These are phyloP conservation scores for Saturnispora quitensis DNA, from an alignment of 805 yeast genomes.

Conservation along the genomic window DNA sequence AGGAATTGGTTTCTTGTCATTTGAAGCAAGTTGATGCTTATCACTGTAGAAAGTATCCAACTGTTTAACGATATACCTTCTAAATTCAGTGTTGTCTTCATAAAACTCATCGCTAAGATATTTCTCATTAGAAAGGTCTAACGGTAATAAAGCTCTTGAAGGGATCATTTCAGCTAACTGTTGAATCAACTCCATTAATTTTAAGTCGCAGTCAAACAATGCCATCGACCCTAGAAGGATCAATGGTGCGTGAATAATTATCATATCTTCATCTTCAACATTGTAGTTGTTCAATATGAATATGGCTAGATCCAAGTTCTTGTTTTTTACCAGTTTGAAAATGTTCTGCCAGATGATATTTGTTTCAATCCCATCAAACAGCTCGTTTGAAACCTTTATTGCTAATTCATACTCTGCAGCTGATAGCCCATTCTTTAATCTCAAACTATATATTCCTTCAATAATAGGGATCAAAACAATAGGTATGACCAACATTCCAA, in stretches of 20 bases:
- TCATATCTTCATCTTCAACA: constrained; percentile 82
- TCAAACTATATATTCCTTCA: constrained; percentile 30
- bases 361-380: constrained; percentile 85
- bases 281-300: constrained; percentile 60
- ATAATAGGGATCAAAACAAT: constrained; percentile 58
- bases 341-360: constrained; percentile 65
- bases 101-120: constrained; percentile 7
- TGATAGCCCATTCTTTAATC: constrained; percentile 15
- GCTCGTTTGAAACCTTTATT: constrained; percentile 49
- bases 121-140: constrained; percentile 32
- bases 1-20: constrained; percentile 28
- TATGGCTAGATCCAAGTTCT: constrained; percentile 39
- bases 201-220: constrained; percentile 24
- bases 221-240: constrained; percentile 37
- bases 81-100: constrained; percentile 11
- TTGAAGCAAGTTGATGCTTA: not conserved
- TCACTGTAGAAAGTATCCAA: constrained; percentile 15
- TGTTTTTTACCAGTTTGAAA: constrained; percentile 32
- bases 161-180: constrained; percentile 49
- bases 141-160: constrained; percentile 50
- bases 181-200: constrained; percentile 35
- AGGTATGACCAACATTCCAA: constrained; percentile 70
- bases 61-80: constrained; percentile 8
- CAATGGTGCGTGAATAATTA: constrained; percentile 65
- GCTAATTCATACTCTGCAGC: constrained; percentile 34